Evolutionary conservation across 177 flowering plant species (phyloP).

Genomic region (Vitis hybrid): DNA sequence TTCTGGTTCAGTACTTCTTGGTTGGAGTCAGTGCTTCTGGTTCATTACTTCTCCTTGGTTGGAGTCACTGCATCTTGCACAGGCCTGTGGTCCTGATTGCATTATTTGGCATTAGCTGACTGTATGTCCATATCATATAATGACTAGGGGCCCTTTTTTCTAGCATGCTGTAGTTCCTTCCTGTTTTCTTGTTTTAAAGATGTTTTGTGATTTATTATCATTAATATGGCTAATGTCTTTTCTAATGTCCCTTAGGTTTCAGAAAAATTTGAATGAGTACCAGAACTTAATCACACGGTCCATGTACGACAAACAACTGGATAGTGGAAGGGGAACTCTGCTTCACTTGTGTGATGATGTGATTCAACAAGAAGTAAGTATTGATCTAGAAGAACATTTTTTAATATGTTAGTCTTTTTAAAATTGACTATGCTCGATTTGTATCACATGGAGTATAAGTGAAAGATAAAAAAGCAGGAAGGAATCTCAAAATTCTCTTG

Average conservation of each 20-base stretch:
- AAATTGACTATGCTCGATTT: not conserved
- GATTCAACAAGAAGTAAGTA: conserved; percentile 94
- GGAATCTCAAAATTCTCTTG: too few relatives aligned
- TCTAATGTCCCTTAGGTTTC: conserved; percentile 53
- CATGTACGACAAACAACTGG: conserved; percentile 97
- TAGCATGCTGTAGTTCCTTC: not conserved
- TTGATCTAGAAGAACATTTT: conserved; percentile 1
- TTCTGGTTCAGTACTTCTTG: not conserved
- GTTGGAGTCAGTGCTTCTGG: too few relatives aligned
- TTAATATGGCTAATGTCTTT: not conserved
- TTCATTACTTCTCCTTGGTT: not conserved
- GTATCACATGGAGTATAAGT: too few relatives aligned
- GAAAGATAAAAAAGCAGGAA: too few relatives aligned
- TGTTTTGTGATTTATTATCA: not conserved
- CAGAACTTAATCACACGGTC: conserved; percentile 91
- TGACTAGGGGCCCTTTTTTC: not conserved
- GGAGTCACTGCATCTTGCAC: not conserved
- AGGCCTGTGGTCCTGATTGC: not conserved
- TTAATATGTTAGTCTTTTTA: not conserved
- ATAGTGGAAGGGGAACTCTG: conserved; percentile 97
- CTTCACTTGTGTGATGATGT: conserved; percentile 99
- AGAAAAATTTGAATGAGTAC: conserved; percentile 80
- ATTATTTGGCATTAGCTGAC: not conserved
- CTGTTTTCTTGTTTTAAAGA: not conserved
- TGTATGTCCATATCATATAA: not conserved